Conservation (phyloP, 495 filamentous ascomycete genomes). For the Neurospora sp. region DNA sequence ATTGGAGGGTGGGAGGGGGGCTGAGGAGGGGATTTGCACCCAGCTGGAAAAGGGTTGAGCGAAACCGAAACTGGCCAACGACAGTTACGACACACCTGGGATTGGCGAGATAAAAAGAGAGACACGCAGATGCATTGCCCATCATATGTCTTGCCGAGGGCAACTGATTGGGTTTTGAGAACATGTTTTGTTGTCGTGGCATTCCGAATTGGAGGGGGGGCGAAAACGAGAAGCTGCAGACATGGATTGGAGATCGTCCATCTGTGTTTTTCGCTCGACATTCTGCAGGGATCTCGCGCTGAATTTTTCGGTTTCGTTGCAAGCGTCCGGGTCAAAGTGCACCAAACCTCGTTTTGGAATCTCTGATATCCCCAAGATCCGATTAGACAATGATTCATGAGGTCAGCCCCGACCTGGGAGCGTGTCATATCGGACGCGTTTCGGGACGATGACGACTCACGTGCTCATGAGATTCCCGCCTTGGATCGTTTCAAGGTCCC, state of each 20-base stretch:
- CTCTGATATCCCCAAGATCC: not conserved
- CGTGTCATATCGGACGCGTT: not conserved
- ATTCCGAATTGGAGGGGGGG: not conserved
- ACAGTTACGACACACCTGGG: not conserved
- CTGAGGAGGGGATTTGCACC: not conserved
- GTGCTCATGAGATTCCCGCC: not conserved
- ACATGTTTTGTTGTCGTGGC: not conserved
- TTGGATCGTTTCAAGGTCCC: not conserved
- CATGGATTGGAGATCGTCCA: not conserved
- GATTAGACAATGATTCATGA: not conserved
- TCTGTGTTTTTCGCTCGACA: not conserved
- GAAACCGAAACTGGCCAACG: not conserved
- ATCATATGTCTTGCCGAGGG: too few relatives aligned
- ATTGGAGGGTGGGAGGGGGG: not conserved
- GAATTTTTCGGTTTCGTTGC: not conserved
- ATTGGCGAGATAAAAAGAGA: not conserved
- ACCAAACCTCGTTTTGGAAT: not conserved
- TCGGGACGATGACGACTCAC: not conserved
- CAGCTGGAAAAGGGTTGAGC: not conserved
- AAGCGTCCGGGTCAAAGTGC: not conserved
- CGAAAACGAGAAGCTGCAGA: not conserved
- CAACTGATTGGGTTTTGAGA: not conserved
- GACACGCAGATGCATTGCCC: not conserved
- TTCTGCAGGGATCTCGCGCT: not conserved
- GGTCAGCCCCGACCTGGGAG: not conserved